These are phyloP conservation scores for Geotrichum restrictum DNA, from an alignment of 1,139 yeast genomes.

Conservation along the genomic window DNA sequence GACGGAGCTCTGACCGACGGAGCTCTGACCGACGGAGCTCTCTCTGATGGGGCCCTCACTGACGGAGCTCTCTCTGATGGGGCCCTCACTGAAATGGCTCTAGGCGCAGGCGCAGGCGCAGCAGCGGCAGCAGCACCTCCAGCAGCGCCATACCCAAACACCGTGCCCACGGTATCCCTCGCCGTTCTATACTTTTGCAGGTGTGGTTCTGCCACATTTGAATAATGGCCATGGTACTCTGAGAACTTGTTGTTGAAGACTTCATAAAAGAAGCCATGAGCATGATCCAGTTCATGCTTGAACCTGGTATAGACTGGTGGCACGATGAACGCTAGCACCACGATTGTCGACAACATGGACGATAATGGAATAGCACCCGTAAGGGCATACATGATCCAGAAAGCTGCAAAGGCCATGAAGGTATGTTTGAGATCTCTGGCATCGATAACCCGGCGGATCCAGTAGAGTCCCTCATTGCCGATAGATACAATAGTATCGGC, in stretches of 20 bases:
- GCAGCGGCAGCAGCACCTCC: constrained; percentile 24
- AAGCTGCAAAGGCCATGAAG: constrained; percentile 63
- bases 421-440: constrained; percentile 67
- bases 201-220: constrained; percentile 42
- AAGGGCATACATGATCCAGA: constrained; percentile 64
- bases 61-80: constrained; percentile 24
- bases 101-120: constrained; percentile 26
- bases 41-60: constrained; percentile 18
- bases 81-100: too few species aligned
- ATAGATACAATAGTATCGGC: constrained; percentile 33
- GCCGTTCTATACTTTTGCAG: constrained; percentile 33
- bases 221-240: constrained; percentile 53
- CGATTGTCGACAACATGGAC: constrained; percentile 55
- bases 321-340: constrained; percentile 63
- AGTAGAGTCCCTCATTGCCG: constrained; percentile 35
- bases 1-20: constrained; percentile 14
- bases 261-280: constrained; percentile 54
- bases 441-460: constrained; percentile 57
- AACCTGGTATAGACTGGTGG: constrained; percentile 73
- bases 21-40: constrained; percentile 20
- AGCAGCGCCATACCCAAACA: constrained; percentile 32
- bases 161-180: constrained; percentile 29
- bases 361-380: constrained; percentile 76
- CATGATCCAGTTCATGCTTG: constrained; percentile 77
- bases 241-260: constrained; percentile 54